These are phyloP conservation scores for Solanum lignicaule DNA, from an alignment of 257 asterid species.

Conservation along the genomic window DNA sequence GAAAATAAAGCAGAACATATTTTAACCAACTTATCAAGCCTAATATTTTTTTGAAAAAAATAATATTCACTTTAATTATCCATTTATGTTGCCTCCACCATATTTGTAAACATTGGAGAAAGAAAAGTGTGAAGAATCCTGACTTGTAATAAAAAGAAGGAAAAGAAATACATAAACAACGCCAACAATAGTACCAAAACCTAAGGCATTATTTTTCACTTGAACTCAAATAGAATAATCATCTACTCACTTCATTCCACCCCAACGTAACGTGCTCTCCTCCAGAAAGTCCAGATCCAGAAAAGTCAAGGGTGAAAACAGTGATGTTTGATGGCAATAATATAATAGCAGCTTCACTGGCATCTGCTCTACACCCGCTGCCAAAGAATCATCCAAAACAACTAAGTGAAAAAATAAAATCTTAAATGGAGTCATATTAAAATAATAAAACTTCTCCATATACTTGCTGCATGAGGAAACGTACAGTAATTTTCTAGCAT, in stretches of 20 bases:
- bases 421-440: background rate
- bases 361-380: slow-evolving; percentile 97
- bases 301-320: slow-evolving; percentile 83
- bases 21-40: background rate
- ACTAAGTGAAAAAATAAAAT: background rate
- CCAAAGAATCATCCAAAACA: slow-evolving; percentile 12
- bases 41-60: background rate
- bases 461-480: background rate
- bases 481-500: background rate
- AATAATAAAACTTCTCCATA: background rate
- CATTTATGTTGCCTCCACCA: background rate
- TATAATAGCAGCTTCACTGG: slow-evolving; percentile 96
- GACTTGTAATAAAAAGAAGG: background rate
- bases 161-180: background rate
- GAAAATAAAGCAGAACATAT: background rate
- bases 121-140: background rate
- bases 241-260: slow-evolving; percentile 79
- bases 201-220: background rate
- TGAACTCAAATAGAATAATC: background rate
- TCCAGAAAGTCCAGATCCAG: slow-evolving; percentile 96
- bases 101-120: background rate
- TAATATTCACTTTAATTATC: background rate
- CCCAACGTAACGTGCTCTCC: slow-evolving; percentile 93
- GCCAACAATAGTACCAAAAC: background rate
- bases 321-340: slow-evolving; percentile 77